Evolutionary conservation across 192 early-diverging fungal genomes (phyloP).

Genomic region (Umbelopsis vinacea): DNA sequence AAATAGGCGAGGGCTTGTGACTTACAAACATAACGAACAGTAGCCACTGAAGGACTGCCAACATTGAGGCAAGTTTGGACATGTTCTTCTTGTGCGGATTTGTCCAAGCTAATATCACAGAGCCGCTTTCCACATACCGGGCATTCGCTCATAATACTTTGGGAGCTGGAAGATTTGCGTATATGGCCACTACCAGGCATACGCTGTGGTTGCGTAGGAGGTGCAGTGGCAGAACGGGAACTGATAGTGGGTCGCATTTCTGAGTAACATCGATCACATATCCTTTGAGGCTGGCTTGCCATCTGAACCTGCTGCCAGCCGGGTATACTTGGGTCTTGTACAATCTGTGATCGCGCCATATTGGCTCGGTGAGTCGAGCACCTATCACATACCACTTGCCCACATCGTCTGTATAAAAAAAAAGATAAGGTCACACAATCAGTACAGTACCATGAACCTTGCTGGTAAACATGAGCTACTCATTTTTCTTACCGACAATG

Average conservation of each 20-base stretch:
- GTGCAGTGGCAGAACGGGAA: neutral
- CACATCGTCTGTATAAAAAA: conserved; percentile 29
- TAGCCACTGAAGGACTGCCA: conserved; percentile 47
- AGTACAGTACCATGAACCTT: neutral
- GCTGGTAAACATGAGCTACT: neutral
- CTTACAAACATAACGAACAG: conserved; percentile 71
- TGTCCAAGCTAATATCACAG: conserved; percentile 45
- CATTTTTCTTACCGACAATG: conserved; percentile 26
- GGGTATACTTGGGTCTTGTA: conserved; percentile 6
- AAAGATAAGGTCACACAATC: neutral
- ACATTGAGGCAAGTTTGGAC: conserved; percentile 62
- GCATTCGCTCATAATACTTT: conserved; percentile 72
- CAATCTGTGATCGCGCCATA: conserved; percentile 19
- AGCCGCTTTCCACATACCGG: conserved; percentile 68
- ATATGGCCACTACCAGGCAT: neutral
- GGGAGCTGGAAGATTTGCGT: conserved; percentile 36
- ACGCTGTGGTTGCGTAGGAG: conserved; percentile 3
- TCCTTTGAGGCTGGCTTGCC: conserved; percentile 25
- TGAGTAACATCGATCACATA: conserved; percentile 27
- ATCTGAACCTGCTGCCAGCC: conserved; percentile 6
- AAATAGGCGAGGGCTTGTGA: neutral
- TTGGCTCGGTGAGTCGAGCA: conserved; percentile 28
- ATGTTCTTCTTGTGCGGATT: conserved; percentile 63
- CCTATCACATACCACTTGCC: conserved; percentile 29
- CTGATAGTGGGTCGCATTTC: neutral